Evolutionary conservation across 768 basidiomycete species (phyloP), one percentile per base, ranked within the genome.

Genomic region (Xerocomellus chrysenteron): DNA sequence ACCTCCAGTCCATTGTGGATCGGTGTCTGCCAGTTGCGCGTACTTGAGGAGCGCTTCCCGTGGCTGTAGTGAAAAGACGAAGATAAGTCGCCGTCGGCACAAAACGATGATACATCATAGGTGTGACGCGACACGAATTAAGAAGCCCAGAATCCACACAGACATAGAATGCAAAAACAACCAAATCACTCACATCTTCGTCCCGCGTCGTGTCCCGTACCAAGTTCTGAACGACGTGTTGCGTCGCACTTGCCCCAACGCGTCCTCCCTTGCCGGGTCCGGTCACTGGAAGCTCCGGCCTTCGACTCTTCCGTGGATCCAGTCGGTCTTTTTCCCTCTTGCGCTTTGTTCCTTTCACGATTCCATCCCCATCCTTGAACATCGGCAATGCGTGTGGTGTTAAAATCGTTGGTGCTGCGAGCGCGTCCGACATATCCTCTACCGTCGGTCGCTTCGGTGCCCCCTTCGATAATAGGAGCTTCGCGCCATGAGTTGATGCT

Each of bases 1-100:
- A 94, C 93, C 94, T 76, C 72, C 74, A 45, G 93, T 92, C 88
- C 89, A 94, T 65, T 85, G 82, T 50, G 90, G 92, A 70, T 96
- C 88, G 58, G 81, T 75, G 43, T 91, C 88, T 59, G 87, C 86
- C 55, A 74, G 69, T 17, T 87, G 75, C 35, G 97, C 97, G 65
- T 94, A 98, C 74, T 87, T 93, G 80, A 98, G 89, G 54, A 99
- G 77, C 4, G 97, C 97, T 75, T 97, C 95, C 59, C 97, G 88
- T 42, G 97, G 97, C 96, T 98, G 67, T 46, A 64, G 60, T 59
- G 61, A 65, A 65, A 32, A 11, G 7, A 32, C 2, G 10, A 32
- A 61, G 47, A 55, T 62, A 62, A 50, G 72, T 61, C 50, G 8
- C 64, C 36, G 56, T 68, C 62, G 21, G 60, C 45, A 60, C 52